Conservation (phyloP, 75 land plant species). For the Pinus tabuliformis region DNA sequence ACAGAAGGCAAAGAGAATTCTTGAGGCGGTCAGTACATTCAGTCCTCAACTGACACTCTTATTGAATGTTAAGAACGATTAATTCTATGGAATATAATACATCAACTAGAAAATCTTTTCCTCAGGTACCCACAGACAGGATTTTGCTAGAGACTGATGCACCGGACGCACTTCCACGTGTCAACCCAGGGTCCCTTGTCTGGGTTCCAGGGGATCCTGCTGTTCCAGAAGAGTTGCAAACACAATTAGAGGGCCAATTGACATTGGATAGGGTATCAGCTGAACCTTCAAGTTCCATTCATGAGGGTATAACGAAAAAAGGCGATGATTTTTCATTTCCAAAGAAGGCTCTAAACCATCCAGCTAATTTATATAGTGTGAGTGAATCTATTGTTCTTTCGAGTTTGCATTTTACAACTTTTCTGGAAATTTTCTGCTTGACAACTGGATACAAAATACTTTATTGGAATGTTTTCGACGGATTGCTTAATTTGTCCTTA, state of each 20-base stretch:
- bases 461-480: background rate
- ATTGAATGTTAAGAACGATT: background rate
- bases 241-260: background rate
- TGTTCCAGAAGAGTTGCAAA: conserved; percentile 22
- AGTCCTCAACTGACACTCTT: background rate
- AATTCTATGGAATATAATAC: background rate
- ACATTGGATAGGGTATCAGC: background rate
- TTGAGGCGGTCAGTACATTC: conserved; percentile 43
- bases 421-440: background rate
- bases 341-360: conserved; percentile 74
- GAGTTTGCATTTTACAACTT: background rate
- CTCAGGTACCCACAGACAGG: conserved; percentile 63
- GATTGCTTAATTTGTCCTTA: background rate
- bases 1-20: conserved; percentile 71
- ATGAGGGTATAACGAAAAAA: background rate
- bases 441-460: background rate
- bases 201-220: conserved; percentile 57
- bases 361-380: conserved; percentile 81
- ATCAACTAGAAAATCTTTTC: conserved; percentile 9
- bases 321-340: conserved; percentile 12
- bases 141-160: conserved; percentile 88
- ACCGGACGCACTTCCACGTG: conserved; percentile 73
- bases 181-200: conserved; percentile 23
- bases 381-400: conserved; percentile 8
- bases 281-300: background rate